Conservation (phyloP, 805 yeast genomes). For the Candida xyloterini region DNA sequence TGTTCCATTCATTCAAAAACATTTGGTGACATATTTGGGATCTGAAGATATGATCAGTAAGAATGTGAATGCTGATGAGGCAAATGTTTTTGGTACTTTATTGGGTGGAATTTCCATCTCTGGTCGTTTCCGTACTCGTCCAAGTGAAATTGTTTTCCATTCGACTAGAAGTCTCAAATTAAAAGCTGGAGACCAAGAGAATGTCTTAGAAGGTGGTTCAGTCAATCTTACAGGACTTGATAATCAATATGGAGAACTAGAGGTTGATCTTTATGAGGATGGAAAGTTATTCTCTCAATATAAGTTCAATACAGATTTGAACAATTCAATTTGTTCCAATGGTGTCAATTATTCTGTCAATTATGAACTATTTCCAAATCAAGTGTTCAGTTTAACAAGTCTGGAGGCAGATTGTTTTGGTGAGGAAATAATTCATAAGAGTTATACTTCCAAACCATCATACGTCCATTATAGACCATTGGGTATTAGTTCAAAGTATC, state of each 20-base stretch:
- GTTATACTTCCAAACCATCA: slow-evolving; percentile 28
- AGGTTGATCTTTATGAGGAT: slow-evolving; percentile 36
- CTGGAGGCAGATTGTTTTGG: slow-evolving; percentile 35
- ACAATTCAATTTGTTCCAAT: slow-evolving; percentile 36
- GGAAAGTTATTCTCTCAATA: slow-evolving; percentile 15
- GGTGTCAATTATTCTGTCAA: slow-evolving; percentile 34
- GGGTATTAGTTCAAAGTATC: slow-evolving; percentile 45
- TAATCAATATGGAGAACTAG: slow-evolving; percentile 29
- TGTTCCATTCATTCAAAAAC: slow-evolving; percentile 79
- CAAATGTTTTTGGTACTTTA: slow-evolving; percentile 89
- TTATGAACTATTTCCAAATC: slow-evolving; percentile 22
- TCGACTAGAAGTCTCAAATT: slow-evolving; percentile 48
- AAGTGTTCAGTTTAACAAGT: slow-evolving; percentile 46
- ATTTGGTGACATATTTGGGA: slow-evolving; percentile 51
- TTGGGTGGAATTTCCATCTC: slow-evolving; percentile 74
- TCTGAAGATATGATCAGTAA: slow-evolving; percentile 59
- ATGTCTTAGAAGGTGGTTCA: slow-evolving; percentile 29
- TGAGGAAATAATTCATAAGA: slow-evolving; percentile 17
- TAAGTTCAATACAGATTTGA: slow-evolving; percentile 21
- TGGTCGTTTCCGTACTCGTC: slow-evolving; percentile 62
- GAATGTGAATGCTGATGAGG: slow-evolving; percentile 93
- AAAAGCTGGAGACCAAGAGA: slow-evolving; percentile 22
- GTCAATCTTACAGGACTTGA: slow-evolving; percentile 35
- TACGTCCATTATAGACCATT: slow-evolving; percentile 46
- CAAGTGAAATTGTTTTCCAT: slow-evolving; percentile 57